Conservation (phyloP, 2,329 filamentous ascomycete genomes). For the Sphaerostilbella broomeana region DNA sequence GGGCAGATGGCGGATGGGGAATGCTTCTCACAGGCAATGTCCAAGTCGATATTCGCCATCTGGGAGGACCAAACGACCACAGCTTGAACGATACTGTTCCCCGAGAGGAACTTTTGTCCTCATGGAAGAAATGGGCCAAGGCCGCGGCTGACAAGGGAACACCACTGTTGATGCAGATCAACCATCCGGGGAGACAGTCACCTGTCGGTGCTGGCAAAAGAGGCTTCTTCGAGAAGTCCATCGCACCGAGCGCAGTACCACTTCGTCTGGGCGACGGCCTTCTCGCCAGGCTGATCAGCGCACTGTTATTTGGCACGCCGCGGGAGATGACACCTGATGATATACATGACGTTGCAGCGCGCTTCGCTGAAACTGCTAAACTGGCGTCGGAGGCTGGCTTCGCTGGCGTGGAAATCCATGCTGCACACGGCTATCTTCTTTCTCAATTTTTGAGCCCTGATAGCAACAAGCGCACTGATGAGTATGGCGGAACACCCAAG, state of each 20-base stretch:
- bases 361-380: conserved; percentile 48
- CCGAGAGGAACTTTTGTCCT: conserved; percentile 22
- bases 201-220: conserved; percentile 31
- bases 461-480: conserved; percentile 46
- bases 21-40: conserved; percentile 47
- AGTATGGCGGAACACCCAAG: conserved; percentile 46
- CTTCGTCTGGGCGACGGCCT: conserved; percentile 35
- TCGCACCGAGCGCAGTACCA: conserved; percentile 39
- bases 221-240: conserved; percentile 30
- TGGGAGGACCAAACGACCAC: conserved; percentile 30
- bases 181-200: conserved; percentile 42
- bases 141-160: conserved; percentile 27
- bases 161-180: conserved; percentile 38
- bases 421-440: conserved; percentile 51
- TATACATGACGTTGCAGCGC: conserved; percentile 44
- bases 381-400: conserved; percentile 41
- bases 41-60: conserved; percentile 33
- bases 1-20: conserved; percentile 49
- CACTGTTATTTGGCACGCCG: conserved; percentile 45
- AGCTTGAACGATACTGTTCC: conserved; percentile 26
- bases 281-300: conserved; percentile 25
- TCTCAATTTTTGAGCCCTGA: conserved; percentile 47
- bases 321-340: conserved; percentile 49
- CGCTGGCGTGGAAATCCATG: conserved; percentile 40
- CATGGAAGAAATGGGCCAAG: conserved; percentile 34